These are phyloP conservation scores for Microdochium paspali DNA, from an alignment of 2,329 filamentous ascomycete species.

Conservation along the genomic window DNA sequence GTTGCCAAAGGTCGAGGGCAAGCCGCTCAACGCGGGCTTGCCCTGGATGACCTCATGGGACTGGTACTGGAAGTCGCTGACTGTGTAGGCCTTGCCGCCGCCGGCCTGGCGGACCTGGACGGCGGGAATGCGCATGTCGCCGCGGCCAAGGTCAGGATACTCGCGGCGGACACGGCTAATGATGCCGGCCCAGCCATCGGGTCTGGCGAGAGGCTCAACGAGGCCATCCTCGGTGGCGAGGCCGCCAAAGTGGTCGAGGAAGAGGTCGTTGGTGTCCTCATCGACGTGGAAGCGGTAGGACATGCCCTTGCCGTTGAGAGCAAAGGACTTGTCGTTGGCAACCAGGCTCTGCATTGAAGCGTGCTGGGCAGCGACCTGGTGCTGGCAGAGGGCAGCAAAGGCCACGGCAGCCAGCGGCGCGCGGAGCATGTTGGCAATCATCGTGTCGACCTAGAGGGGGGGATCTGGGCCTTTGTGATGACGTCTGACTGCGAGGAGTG, in stretches of 20 bases:
- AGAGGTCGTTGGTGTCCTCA: constrained; percentile 41
- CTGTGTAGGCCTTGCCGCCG: constrained; percentile 35
- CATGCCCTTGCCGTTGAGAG: constrained; percentile 42
- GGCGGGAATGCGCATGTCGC: constrained; percentile 53
- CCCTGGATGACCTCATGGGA: constrained; percentile 45
- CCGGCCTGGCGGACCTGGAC: constrained; percentile 49
- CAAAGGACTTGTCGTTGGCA: constrained; percentile 44
- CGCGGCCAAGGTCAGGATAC: constrained; percentile 54
- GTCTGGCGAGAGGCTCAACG: constrained; percentile 30
- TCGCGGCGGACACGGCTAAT: constrained; percentile 46
- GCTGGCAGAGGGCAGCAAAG: not conserved
- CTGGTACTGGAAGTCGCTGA: constrained; percentile 48
- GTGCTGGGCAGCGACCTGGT: not conserved
- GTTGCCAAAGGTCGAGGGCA: constrained; percentile 50
- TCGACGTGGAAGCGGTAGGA: constrained; percentile 59
- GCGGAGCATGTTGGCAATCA: not conserved
- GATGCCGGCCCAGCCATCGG: constrained; percentile 43
- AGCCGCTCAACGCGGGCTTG: constrained; percentile 44
- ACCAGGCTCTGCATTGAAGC: constrained; percentile 21
- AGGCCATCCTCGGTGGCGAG: constrained; percentile 38
- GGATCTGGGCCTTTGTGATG: not conserved
- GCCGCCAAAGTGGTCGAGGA: constrained; percentile 53
- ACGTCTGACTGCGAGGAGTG: not conserved
- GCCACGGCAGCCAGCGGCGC: not conserved
- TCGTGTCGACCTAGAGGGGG: not conserved